Evolutionary conservation across 2,329 filamentous ascomycete genomes (phyloP), one percentile per base, ranked within the genome.

Genomic region (Truncatella angustata): DNA sequence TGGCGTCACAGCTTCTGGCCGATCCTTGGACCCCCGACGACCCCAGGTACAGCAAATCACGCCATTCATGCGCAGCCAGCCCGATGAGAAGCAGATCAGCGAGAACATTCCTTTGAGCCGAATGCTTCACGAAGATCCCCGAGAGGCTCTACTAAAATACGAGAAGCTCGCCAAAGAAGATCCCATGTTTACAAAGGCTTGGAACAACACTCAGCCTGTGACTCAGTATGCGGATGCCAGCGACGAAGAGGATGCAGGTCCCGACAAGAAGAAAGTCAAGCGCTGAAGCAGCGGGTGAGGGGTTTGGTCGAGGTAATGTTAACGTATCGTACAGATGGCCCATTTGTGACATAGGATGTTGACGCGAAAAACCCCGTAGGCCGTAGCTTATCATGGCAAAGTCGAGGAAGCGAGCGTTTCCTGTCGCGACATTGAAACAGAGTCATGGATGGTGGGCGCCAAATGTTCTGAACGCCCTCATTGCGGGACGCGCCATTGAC

Each of bases 111-210:
- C 92, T 24, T 79, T 97, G 11, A 93, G 91, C 56, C 86, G 84
- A 56, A 96, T 99, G 90, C 80, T 96, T 44, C 92, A 99, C 70
- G 94, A 99, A 69, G 94, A 99, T 73, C 94, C 94, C 0, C 79
- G 94, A 57, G 94, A 96, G 71, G 94, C 94, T 42, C 74, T 99
- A 64, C 74, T 99, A 54, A 97, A 95, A 74, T 99, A 97, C 76
- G 93, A 91, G 34, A 90, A 96, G 51, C 87, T 95, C 66, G 91
- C 92, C 11, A 85, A 96, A 71, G 93, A 90, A 66, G 92, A 97
- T 66, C 93, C 92, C 1, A 80, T 96, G 62, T 99, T 97, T 66
- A 99, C 94, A 26, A 90, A 89, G 60, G 94, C 92, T 14, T 99
- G 91, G 89, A 88, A 88, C 65, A 81, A 87, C 61, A 97, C 91